A percentile compares a stretch with the other conserved stretches of the same genome.
Evolutionary conservation across 805 yeast genomes (phyloP).

Genomic region (Saccharomyces mikatae): DNA sequence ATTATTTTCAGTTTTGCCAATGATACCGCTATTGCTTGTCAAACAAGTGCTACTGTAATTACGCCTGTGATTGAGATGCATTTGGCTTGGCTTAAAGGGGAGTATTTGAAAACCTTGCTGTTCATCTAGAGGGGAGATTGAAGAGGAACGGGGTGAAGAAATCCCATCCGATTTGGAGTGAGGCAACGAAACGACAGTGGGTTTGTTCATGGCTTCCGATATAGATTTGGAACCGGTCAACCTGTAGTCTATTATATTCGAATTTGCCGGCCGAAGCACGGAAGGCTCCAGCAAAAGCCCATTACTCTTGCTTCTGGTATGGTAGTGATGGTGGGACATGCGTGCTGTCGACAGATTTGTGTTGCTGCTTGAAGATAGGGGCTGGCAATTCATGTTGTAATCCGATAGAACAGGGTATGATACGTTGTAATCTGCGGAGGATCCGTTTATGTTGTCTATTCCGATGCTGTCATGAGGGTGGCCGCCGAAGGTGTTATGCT

Average conservation of each 20-base stretch:
- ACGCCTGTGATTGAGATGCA: slow-evolving; percentile 26
- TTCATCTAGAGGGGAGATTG: background rate
- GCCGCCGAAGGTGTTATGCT: background rate
- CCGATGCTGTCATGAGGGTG: background rate
- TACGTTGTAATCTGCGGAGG: background rate
- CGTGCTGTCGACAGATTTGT: background rate
- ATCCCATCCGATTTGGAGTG: background rate
- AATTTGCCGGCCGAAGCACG: slow-evolving; percentile 15
- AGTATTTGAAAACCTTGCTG: slow-evolving; percentile 6
- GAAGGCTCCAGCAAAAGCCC: slow-evolving; percentile 16
- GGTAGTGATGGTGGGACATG: slow-evolving; percentile 22
- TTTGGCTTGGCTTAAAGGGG: slow-evolving; percentile 16
- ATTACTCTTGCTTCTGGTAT: slow-evolving; percentile 29
- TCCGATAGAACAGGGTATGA: background rate
- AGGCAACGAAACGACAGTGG: background rate
- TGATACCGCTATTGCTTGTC: slow-evolving; percentile 42
- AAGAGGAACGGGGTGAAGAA: background rate
- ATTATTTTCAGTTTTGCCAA: slow-evolving; percentile 32
- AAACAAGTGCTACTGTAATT: slow-evolving; percentile 32
- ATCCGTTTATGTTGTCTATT: background rate
- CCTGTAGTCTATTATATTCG: slow-evolving; percentile 8
- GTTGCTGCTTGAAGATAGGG: slow-evolving; percentile 11
- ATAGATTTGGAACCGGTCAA: slow-evolving; percentile 2
- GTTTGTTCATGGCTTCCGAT: background rate
- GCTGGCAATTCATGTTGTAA: background rate